Evolutionary conservation across 1,139 yeast species (phyloP), one percentile per base, ranked within the genome.

Genomic region (Yamadazyma blattariae): DNA sequence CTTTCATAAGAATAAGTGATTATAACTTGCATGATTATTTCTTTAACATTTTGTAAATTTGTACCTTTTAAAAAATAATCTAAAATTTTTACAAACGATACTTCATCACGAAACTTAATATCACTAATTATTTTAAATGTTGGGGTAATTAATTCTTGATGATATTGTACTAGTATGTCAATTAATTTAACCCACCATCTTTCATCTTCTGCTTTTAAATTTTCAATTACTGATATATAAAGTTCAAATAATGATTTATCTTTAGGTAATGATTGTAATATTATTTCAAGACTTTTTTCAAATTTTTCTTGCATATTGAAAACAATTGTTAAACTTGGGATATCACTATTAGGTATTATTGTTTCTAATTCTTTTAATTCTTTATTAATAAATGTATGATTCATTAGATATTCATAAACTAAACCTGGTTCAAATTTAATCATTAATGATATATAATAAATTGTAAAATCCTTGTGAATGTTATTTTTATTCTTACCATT

Each of bases 1-100:
- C 71, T 70, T 46, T 85, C 92, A 47, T 79, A 81, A 2, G 77
- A 63, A 48, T 80, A 81, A 0, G 88, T 80, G 6, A 78, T 57
- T 42, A 82, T 79, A 6, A 83, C 72, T 37, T 83, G 88, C 29
- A 70, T 72, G 13, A 86, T 58, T 8, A 83, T 75, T 2, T 70
- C 68, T 25, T 83, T 62, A n/a, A 84, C 74, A 45, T 81, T 81
- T 0, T 79, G 72, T 18, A 81, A 48, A 1, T 58, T 46, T 6
- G 52, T 54, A 3, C 57, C 45, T 7, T 53, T 50, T 30, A 80
- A 53, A 43, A 79, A 77, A 34, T 58, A 59, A 38, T 74, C 69
- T 47, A 80, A 76, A 2, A 80, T 71, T 17, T 59, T 61, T 27
- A 74, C 52, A 41, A 79, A 77, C 7, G 78, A 66, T 20, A 54